These are phyloP conservation scores for Shiraia sp. DNA, from an alignment of 2,329 filamentous ascomycete species.

Conservation along the genomic window DNA sequence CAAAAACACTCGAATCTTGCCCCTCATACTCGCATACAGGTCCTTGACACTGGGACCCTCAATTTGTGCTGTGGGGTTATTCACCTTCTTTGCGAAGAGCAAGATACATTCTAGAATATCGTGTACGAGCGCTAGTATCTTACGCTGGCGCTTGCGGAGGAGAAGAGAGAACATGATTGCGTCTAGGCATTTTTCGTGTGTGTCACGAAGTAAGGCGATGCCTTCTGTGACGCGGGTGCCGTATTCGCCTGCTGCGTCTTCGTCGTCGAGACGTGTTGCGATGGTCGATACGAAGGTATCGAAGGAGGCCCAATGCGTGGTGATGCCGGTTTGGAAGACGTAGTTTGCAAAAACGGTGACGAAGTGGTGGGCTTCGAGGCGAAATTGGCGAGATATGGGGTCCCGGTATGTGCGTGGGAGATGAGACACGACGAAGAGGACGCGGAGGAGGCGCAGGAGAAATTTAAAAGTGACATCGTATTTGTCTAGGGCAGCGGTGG, in stretches of 20 bases:
- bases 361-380: slow-evolving; percentile 79
- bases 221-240: slow-evolving; percentile 57
- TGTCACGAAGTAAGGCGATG: slow-evolving; percentile 67
- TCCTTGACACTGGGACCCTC: slow-evolving; percentile 41
- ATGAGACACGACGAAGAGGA: slow-evolving; percentile 70
- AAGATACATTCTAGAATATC: slow-evolving; percentile 76
- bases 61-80: slow-evolving; percentile 22
- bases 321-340: slow-evolving; percentile 78
- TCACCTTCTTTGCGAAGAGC: slow-evolving; percentile 56
- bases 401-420: slow-evolving; percentile 37
- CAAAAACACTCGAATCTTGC: slow-evolving; percentile 75
- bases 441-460: slow-evolving; percentile 74
- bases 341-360: slow-evolving; percentile 73
- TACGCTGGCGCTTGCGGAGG: slow-evolving; percentile 73
- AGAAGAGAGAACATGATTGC: slow-evolving; percentile 74
- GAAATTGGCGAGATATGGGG: slow-evolving; percentile 53
- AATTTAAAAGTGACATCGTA: slow-evolving; percentile 87
- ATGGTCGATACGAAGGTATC: slow-evolving; percentile 66
- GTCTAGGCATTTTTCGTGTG: slow-evolving; percentile 75
- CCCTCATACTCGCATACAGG: slow-evolving; percentile 69
- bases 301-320: slow-evolving; percentile 72
- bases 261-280: slow-evolving; percentile 58
- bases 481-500: slow-evolving; percentile 68
- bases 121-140: slow-evolving; percentile 73
- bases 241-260: slow-evolving; percentile 50